A percentile compares a stretch with the other conserved stretches of the same genome.
phyloP scores from a whole-genome alignment of 495 filamentous ascomycete species.

The Pyrenula aspistea region DNA sequence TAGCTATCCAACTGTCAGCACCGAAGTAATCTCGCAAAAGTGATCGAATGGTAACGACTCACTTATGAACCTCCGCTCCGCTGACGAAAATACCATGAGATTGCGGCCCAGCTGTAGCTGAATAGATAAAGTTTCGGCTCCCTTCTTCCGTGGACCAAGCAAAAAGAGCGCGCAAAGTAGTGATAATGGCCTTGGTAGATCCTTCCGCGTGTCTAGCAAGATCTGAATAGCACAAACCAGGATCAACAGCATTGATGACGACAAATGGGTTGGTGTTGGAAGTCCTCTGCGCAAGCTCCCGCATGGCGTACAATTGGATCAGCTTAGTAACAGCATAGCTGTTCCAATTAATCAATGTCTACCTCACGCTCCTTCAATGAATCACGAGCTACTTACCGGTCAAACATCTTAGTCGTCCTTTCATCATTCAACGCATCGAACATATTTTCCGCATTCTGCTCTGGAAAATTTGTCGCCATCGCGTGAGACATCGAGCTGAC shows the following conservation, averaged over 20 bases:
- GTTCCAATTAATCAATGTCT: constrained; percentile 29
- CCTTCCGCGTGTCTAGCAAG: constrained; percentile 21
- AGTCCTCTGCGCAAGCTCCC: constrained; percentile 10
- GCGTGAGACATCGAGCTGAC: neutral
- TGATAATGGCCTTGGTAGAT: neutral
- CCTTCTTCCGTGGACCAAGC: constrained; percentile 36
- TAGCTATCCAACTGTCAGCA: neutral
- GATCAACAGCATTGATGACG: constrained; percentile 40
- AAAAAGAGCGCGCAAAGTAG: constrained; percentile 16
- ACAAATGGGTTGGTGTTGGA: constrained; percentile 13
- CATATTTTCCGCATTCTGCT: constrained; percentile 1
- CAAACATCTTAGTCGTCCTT: neutral
- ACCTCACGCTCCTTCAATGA: constrained; percentile 21
- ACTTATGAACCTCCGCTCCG: neutral
- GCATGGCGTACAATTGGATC: constrained; percentile 10
- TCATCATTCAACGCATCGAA: neutral
- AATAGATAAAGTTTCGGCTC: constrained; percentile 29
- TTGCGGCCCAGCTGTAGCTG: constrained; percentile 16
- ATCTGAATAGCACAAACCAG: constrained; percentile 36
- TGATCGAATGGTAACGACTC: too few relatives aligned
- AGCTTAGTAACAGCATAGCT: constrained; percentile 13
- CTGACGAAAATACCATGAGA: constrained; percentile 18
- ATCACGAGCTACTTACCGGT: constrained; percentile 4
- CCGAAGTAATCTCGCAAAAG: too few relatives aligned
- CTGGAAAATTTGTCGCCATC: neutral